phyloP scores from a whole-genome alignment of 352 stramenopile species.

The Phytophthora fragariae region DNA sequence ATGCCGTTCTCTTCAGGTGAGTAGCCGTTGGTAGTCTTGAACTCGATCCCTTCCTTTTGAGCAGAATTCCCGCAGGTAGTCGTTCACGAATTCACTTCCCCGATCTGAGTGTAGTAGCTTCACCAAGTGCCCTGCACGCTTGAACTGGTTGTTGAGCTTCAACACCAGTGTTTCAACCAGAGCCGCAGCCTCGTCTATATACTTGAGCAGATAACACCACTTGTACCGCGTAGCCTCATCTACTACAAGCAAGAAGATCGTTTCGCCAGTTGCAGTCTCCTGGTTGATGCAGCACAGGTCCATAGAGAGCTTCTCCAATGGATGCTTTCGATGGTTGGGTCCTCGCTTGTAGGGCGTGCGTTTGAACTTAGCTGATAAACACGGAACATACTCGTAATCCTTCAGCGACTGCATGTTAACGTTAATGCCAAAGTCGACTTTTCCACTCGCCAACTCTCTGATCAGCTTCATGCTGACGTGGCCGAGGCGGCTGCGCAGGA shows the following conservation, averaged over 20 bases:
- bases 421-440: neutral
- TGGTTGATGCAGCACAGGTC: neutral
- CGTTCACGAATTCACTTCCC: neutral
- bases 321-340: neutral
- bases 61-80: neutral
- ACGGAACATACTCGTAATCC: neutral
- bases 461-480: neutral
- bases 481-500: neutral
- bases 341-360: neutral
- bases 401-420: neutral
- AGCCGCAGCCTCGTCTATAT: neutral
- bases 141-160: neutral
- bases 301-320: neutral
- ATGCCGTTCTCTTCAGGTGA: neutral
- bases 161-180: neutral
- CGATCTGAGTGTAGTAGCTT: neutral
- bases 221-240: neutral
- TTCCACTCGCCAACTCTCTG: neutral
- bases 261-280: neutral
- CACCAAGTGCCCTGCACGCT: neutral
- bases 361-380: neutral
- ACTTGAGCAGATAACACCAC: neutral
- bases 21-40: neutral
- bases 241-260: neutral
- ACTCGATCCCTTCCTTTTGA: neutral